Percentiles rank a stretch among this genome's conserved stretches.
These are phyloP conservation scores for Ploettnerulaceae sp. DNA, from an alignment of 2,329 filamentous ascomycete genomes.

Conservation along the genomic window DNA sequence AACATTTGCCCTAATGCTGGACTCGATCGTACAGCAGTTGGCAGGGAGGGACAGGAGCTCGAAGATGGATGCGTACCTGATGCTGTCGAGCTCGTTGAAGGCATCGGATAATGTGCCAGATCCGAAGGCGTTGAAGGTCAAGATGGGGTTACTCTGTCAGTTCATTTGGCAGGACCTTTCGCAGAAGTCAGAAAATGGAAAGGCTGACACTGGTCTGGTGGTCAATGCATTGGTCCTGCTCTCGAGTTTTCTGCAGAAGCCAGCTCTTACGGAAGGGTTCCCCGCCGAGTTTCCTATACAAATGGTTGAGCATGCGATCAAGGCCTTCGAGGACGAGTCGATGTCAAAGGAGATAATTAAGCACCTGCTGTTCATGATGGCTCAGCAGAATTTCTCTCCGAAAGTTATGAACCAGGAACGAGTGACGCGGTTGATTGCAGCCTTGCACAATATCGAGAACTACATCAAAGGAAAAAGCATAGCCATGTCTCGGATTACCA, in stretches of 20 bases:
- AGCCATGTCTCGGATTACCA: slow-evolving; percentile 66
- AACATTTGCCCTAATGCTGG: slow-evolving; percentile 73
- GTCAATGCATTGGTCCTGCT: slow-evolving; percentile 76
- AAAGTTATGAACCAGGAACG: slow-evolving; percentile 70
- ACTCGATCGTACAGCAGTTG: slow-evolving; percentile 78
- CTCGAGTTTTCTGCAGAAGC: slow-evolving; percentile 69
- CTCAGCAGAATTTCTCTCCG: slow-evolving; percentile 70
- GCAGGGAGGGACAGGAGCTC: slow-evolving; percentile 66
- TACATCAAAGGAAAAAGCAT: slow-evolving; percentile 77
- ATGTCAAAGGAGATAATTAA: slow-evolving; percentile 74
- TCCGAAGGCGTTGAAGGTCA: slow-evolving; percentile 63
- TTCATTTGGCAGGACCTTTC: slow-evolving; percentile 81
- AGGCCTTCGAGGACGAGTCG: slow-evolving; percentile 61
- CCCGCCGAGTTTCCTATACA: slow-evolving; percentile 75
- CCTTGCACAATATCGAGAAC: slow-evolving; percentile 67
- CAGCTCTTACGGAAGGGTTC: slow-evolving; percentile 64
- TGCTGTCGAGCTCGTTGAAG: slow-evolving; percentile 69
- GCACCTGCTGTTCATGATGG: slow-evolving; percentile 74
- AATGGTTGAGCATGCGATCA: slow-evolving; percentile 75
- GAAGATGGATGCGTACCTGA: slow-evolving; percentile 81
- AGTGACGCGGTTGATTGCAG: slow-evolving; percentile 63
- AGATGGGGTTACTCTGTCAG: slow-evolving; percentile 71
- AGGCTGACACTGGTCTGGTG: slow-evolving; percentile 62
- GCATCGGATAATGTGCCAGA: slow-evolving; percentile 80
- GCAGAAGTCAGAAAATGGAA: slow-evolving; percentile 51